phyloP scores from a whole-genome alignment of 208 protist species.

The Tritrichomonas foetus region DNA sequence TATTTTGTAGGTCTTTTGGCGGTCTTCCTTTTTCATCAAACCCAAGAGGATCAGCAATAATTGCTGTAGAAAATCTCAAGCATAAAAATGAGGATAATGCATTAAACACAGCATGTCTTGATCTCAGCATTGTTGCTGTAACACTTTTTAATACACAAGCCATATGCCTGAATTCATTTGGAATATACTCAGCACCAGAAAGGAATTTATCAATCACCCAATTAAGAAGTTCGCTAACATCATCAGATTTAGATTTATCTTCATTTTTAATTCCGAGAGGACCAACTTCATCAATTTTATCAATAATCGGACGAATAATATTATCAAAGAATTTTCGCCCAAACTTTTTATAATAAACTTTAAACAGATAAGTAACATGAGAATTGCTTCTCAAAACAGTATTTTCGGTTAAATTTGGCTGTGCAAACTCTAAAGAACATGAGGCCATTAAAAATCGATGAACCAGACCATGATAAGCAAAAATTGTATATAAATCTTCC shows the following conservation, averaged over 20 bases:
- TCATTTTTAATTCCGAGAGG: not conserved
- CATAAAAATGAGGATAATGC: constrained; percentile 1
- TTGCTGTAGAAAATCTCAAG: not conserved
- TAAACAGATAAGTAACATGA: not conserved
- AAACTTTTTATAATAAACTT: not conserved
- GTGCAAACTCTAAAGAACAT: not conserved
- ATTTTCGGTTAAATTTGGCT: not conserved
- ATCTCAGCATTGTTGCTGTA: not conserved
- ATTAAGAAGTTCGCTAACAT: not conserved
- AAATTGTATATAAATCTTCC: not conserved
- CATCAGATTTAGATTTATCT: not conserved
- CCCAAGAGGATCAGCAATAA: not conserved
- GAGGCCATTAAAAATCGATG: not conserved
- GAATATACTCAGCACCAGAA: not conserved
- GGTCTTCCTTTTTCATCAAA: not conserved
- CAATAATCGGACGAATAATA: not conserved
- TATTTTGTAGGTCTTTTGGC: not conserved
- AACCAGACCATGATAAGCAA: not conserved
- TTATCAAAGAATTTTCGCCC: not conserved
- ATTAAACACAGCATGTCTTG: constrained; percentile 18
- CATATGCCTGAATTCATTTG: not conserved
- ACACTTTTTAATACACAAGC: not conserved
- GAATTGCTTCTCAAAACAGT: not conserved
- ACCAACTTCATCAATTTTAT: not conserved
- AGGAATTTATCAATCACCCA: not conserved